Evolutionary conservation across 2,329 filamentous ascomycete genomes (phyloP).

Genomic region (Lasiodiplodia theobromae): DNA sequence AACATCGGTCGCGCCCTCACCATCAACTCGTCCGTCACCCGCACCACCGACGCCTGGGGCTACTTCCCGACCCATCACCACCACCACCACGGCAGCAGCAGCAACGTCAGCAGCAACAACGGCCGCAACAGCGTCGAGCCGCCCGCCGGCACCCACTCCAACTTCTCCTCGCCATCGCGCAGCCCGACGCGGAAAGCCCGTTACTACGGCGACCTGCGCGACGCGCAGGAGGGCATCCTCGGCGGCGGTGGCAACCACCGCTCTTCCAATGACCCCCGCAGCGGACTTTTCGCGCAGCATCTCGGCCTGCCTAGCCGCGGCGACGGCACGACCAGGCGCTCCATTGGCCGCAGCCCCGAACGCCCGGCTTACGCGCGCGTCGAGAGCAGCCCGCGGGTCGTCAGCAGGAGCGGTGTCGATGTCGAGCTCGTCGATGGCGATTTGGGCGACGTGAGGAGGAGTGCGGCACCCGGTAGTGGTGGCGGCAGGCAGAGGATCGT

Average conservation of each 20-base stretch:
- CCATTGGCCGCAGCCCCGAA: conserved; percentile 42
- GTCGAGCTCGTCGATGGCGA: conserved; percentile 52
- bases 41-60: conserved; percentile 37
- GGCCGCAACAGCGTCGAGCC: conserved; percentile 10
- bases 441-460: conserved; percentile 43
- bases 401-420: conserved; percentile 57
- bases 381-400: conserved; percentile 50
- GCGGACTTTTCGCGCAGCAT: conserved; percentile 38
- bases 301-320: conserved; percentile 28
- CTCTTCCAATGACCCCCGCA: conserved; percentile 33
- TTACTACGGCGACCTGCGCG: conserved; percentile 57
- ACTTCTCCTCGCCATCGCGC: conserved; percentile 28
- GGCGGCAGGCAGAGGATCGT: conserved; percentile 60
- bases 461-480: neutral
- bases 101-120: conserved; percentile 34
- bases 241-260: conserved; percentile 31
- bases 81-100: conserved; percentile 30
- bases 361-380: conserved; percentile 40
- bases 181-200: conserved; percentile 44
- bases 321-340: conserved; percentile 33
- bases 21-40: conserved; percentile 37
- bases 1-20: conserved; percentile 42
- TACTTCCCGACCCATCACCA: conserved; percentile 33
- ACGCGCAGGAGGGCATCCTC: conserved; percentile 49
- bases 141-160: conserved; percentile 25